phyloP scores from a whole-genome alignment of 202 grass and related monocot genomes.

The Elaeis oleifera region DNA sequence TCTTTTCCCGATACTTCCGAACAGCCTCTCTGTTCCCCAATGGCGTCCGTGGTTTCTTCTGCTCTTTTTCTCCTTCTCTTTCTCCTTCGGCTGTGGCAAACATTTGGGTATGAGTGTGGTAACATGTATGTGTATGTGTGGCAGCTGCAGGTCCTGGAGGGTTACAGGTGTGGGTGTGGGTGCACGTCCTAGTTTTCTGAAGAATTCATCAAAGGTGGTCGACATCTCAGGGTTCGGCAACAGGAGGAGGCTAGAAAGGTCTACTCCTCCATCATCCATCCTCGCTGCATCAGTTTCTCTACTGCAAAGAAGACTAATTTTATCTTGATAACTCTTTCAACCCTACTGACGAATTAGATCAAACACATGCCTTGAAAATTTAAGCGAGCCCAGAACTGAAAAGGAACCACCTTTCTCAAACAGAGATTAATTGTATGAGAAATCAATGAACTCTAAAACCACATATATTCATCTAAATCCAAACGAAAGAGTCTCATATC shows the following conservation, averaged over 20 bases:
- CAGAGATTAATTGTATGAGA: no score
- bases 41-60: conserved; percentile 4
- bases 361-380: conserved; percentile 25
- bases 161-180: conserved; percentile 64
- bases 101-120: conserved; percentile 59
- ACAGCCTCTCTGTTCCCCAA: conserved; percentile 26
- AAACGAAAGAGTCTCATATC: no score
- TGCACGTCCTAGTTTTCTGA: conserved; percentile 52
- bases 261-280: conserved; percentile 57
- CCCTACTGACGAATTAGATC: conserved; percentile 20
- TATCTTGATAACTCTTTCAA: conserved; percentile 11
- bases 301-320: no score
- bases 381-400: no score
- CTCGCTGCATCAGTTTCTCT: conserved; percentile 13
- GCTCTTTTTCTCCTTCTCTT: conserved; percentile 22
- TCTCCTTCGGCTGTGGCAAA: conserved; percentile 21
- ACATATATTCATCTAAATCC: no score
- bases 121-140: conserved; percentile 63
- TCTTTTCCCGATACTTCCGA: conserved; percentile 28
- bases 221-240: conserved; percentile 44
- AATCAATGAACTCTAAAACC: no score
- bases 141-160: conserved; percentile 34
- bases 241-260: conserved; percentile 53
- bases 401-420: no score
- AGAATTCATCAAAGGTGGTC: conserved; percentile 54